phyloP scores from a whole-genome alignment of 805 yeast species.

The Isabelozyma gotoi region DNA sequence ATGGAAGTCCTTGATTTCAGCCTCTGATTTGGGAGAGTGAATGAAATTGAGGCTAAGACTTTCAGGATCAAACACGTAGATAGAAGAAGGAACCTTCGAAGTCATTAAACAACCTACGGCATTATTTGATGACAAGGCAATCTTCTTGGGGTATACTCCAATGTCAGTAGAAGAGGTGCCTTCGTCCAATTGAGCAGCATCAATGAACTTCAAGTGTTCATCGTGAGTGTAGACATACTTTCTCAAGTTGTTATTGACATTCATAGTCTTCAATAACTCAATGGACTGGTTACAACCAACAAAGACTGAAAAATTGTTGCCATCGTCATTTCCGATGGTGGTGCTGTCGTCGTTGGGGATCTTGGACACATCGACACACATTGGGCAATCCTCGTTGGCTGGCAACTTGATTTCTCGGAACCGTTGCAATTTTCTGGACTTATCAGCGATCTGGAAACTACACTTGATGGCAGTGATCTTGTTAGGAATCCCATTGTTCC shows the following conservation, averaged over 20 bases:
- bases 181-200: constrained; percentile 58
- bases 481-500: constrained; percentile 84
- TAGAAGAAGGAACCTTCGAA: constrained; percentile 60
- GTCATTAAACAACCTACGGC: constrained; percentile 67
- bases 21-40: constrained; percentile 52
- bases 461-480: constrained; percentile 68
- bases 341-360: constrained; percentile 22
- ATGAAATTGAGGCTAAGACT: constrained; percentile 54
- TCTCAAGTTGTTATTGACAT: constrained; percentile 69
- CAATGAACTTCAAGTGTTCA: constrained; percentile 60
- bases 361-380: constrained; percentile 59
- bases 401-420: constrained; percentile 62
- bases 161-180: constrained; percentile 28
- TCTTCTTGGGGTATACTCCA: constrained; percentile 64
- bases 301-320: constrained; percentile 49
- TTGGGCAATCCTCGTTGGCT: constrained; percentile 82
- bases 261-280: constrained; percentile 52
- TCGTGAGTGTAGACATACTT: constrained; percentile 56
- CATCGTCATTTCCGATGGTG: constrained; percentile 3
- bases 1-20: constrained; percentile 59
- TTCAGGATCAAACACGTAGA: constrained; percentile 59
- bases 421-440: constrained; percentile 47
- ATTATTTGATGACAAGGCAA: constrained; percentile 58
- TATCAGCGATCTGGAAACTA: constrained; percentile 48
- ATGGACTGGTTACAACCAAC: constrained; percentile 77